These are phyloP conservation scores for Metarhizium anisopliae DNA, from an alignment of 2,329 filamentous ascomycete genomes.

Conservation along the genomic window DNA sequence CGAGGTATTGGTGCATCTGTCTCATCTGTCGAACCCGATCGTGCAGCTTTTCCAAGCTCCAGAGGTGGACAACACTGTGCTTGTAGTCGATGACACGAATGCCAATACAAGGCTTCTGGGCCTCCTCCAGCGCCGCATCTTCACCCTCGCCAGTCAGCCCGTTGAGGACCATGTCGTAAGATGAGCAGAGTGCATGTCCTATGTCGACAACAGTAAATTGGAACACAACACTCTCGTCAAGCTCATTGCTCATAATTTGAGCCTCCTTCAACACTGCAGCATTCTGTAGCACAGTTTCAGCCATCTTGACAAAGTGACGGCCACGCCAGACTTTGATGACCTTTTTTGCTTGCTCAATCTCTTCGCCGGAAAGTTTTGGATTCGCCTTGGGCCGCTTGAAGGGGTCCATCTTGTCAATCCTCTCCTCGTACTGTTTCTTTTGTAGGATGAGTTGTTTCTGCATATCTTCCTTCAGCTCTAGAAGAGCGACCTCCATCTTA, in stretches of 20 bases:
- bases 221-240: constrained; percentile 87
- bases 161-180: constrained; percentile 93
- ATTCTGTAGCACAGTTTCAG: constrained; percentile 81
- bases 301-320: constrained; percentile 86
- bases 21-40: constrained; percentile 86
- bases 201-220: constrained; percentile 89
- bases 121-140: constrained; percentile 70
- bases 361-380: constrained; percentile 59
- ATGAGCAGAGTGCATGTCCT: constrained; percentile 82
- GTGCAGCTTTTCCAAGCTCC: constrained; percentile 89
- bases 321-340: constrained; percentile 69
- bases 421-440: constrained; percentile 74
- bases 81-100: constrained; percentile 88
- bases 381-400: constrained; percentile 52
- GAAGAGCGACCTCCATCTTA: constrained; percentile 75
- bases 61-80: constrained; percentile 76
- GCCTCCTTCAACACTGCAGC: constrained; percentile 87
- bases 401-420: constrained; percentile 67
- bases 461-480: constrained; percentile 77
- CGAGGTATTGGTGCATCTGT: constrained; percentile 93
- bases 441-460: constrained; percentile 77
- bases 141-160: constrained; percentile 79
- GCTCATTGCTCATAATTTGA: constrained; percentile 94
- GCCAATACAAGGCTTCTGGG: constrained; percentile 82
- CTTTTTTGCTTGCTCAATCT: constrained; percentile 60